Evolutionary conservation across 768 basidiomycete genomes (phyloP).

Genomic region (Boletales sp.): DNA sequence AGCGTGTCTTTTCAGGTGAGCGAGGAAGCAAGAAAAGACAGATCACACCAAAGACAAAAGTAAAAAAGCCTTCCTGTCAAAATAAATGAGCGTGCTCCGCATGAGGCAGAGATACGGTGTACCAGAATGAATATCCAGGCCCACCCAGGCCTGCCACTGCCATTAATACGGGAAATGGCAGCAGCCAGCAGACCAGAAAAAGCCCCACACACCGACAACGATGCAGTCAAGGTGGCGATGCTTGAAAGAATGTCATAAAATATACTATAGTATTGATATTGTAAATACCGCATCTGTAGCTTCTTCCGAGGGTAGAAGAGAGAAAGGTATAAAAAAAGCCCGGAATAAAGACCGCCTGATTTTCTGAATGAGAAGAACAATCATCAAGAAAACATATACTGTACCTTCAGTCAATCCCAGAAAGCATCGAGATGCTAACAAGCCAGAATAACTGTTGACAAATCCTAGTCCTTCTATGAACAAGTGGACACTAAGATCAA

Average conservation of each 20-base stretch:
- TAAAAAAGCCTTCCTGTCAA: slow-evolving; percentile 56
- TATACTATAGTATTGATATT: not conserved
- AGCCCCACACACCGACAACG: slow-evolving; percentile 52
- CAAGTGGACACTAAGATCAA: not conserved
- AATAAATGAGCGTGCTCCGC: not conserved
- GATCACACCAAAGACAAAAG: slow-evolving; percentile 49
- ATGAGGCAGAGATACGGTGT: too few relatives aligned
- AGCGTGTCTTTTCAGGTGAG: slow-evolving; percentile 41
- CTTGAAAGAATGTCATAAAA: slow-evolving; percentile 16
- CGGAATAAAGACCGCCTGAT: slow-evolving; percentile 54
- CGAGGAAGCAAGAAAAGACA: slow-evolving; percentile 49
- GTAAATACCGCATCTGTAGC: slow-evolving; percentile 20
- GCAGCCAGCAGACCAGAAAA: slow-evolving; percentile 65
- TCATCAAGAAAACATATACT: too few relatives aligned
- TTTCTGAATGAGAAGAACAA: slow-evolving; percentile 14
- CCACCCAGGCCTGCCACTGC: slow-evolving; percentile 53
- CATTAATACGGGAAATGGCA: slow-evolving; percentile 52
- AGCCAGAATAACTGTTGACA: slow-evolving; percentile 48
- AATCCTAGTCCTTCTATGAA: slow-evolving; percentile 29
- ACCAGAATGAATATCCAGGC: slow-evolving; percentile 58
- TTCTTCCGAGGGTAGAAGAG: slow-evolving; percentile 38
- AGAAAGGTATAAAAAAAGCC: slow-evolving; percentile 54
- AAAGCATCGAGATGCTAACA: slow-evolving; percentile 47
- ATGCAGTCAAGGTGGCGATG: slow-evolving; percentile 35
- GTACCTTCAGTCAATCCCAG: slow-evolving; percentile 59